Evolutionary conservation across 164 flowering plant species (phyloP).

Genomic region (Santalum album): DNA sequence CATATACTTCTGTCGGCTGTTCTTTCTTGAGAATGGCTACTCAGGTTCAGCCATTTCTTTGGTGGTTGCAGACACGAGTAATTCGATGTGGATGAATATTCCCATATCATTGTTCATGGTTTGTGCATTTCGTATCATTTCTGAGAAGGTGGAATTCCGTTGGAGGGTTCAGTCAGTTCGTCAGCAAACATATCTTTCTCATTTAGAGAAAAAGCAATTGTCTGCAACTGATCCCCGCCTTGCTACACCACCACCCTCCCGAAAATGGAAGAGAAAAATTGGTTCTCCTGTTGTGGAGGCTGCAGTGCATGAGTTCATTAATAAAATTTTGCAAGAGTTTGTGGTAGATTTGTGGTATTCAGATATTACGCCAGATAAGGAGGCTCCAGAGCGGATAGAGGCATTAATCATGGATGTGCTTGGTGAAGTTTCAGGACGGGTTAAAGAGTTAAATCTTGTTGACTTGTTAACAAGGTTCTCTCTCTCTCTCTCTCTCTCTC

Average conservation of each 20-base stretch:
- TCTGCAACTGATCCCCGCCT: constrained; percentile 74
- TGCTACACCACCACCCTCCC: constrained; percentile 35
- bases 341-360: constrained; percentile 93
- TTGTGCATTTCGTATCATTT: constrained; percentile 45
- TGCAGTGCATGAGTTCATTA: constrained; percentile 68
- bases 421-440: constrained; percentile 78
- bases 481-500: neutral
- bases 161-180: constrained; percentile 43
- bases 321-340: constrained; percentile 71
- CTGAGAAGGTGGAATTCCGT: constrained; percentile 62
- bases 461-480: constrained; percentile 84
- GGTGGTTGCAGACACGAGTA: constrained; percentile 65
- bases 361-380: constrained; percentile 80
- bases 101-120: constrained; percentile 70
- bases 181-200: constrained; percentile 47
- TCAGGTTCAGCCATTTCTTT: too few species aligned
- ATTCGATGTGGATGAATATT: constrained; percentile 91
- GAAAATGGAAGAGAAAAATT: constrained; percentile 72
- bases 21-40: too few species aligned
- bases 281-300: constrained; percentile 88
- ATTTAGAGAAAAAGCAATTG: constrained; percentile 72
- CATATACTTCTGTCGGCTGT: too few species aligned
- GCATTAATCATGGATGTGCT: constrained; percentile 61
- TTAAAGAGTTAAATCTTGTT: constrained; percentile 83
- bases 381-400: constrained; percentile 72